Base-by-base conservation (phyloP, 768 basidiomycete species). In the Suillus bovinus region DNA sequence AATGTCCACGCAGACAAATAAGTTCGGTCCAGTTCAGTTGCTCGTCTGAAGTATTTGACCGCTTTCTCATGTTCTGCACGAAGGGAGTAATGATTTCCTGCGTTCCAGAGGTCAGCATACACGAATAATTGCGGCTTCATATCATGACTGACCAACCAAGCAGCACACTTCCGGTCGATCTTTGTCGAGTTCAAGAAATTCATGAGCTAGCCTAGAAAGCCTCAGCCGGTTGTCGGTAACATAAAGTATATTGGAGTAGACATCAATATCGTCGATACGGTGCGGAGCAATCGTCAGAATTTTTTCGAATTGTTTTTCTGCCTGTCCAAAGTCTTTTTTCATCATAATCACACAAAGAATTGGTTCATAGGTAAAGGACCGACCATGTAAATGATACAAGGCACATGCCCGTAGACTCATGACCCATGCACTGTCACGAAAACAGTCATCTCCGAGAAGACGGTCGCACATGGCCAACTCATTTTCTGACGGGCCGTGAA, bases 1-100 rank as follows among this genome's bases (percentile, higher is more conserved):
- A 99, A 78, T 5, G 96, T 99, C 97, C 97, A 99, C 6, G 97
- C 97, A 8, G 95, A 92, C 50, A 99, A 82, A 76, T 95, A 99
- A 2, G 91, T 95, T 60, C 92, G 85, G 74, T 99, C 96, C 53
- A 99, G 85, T 70, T 96, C 90, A n/a, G 95, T 91, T 9, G 96
- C 94, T 63, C 96, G 85, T 65, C 90, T 84, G 77, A 99, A 99
- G 76, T 98, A 98, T 69, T 90, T 90, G 66, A 98, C 89, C 1
- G 97, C 95, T 77, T 96, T 96, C 73, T 94, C 94, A 74, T 98
- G 95, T 70, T 99, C 96, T 14, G 87, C 86, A 31, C 94, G 87
- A 16, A 96, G 81, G 8, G 96, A 97, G 77, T 96, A 96, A 71
- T 98, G 94, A 70, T 99, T 99, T n/a, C 97, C 96, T 99, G 67